Base-by-base conservation (phyloP, 2,329 filamentous ascomycete genomes). In the Fusarium equiseti region DNA sequence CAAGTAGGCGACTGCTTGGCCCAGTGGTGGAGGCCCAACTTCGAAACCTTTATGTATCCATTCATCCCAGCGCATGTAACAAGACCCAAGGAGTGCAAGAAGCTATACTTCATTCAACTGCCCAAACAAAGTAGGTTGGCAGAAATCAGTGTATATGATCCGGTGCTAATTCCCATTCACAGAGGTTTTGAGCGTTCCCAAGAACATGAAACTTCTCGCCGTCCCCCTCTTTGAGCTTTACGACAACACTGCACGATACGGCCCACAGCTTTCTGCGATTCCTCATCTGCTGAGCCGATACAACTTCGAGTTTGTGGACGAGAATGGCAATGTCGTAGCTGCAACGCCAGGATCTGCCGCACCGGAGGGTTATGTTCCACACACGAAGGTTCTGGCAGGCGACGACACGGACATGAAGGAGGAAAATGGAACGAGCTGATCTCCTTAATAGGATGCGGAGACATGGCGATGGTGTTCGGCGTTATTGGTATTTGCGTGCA, bases 31-130 rank as follows among this genome's bases (percentile, higher is more conserved):
- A 88, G 96, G 62, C 96, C 96, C 57, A 99, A 98, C 85, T 98
- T 98, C 79, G 96, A 99, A 86, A 98, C 96, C 4, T 98, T 98
- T 86, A 98, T 99, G 94, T 99, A 99, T 80, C 96, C 96, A 1
- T 99, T 98, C 81, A 91, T 98, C 61, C 96, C 96, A 10, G 94
- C 95, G 20, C 96, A 99, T 83, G 94, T 98, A 68, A 98, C 95
- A 20, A 87, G 96, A 55, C 96, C 96, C 10, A 99, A 99, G 85
- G 96, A 99, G 84, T 97, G 95, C 85, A 99, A 99, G 86, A 99
- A 99, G 87, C 87, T 98, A 44, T 99, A 98, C 82, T 94, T 98
- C 68, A 97, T 99, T 72, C 93, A 97, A 80, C 85, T 99, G 29
- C 96, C 96, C 0, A 90, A 94, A 81, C 94, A 91, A 75, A 98